A percentile compares a stretch with the other conserved stretches of the same genome.
phyloP scores from a whole-genome alignment of 2,329 filamentous ascomycete species.

The Aspergillus fischeri region DNA sequence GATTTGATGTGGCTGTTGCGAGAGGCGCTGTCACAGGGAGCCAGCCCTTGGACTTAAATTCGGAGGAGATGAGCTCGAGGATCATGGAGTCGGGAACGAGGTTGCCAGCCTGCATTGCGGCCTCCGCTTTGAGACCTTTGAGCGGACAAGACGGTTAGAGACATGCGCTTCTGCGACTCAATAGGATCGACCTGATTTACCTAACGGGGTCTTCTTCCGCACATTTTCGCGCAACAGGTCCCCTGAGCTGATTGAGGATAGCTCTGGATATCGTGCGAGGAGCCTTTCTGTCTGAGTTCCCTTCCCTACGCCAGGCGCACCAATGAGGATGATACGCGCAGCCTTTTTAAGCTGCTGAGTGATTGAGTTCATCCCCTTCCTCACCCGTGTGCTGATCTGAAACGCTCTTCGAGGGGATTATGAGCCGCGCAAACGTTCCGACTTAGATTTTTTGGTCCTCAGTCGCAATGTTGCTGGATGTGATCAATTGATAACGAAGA shows the following conservation, averaged over 20 bases:
- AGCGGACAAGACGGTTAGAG: constrained; percentile 9
- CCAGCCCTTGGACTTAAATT: constrained; percentile 83
- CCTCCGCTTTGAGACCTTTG: constrained; percentile 83
- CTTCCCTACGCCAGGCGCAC: constrained; percentile 94
- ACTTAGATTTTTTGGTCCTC: background rate
- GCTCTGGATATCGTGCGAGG: constrained; percentile 78
- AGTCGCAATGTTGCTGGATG: background rate
- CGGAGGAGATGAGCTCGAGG: constrained; percentile 84
- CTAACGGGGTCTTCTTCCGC: constrained; percentile 77
- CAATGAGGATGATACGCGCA: constrained; percentile 89
- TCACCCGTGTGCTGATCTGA: background rate
- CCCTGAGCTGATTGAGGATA: constrained; percentile 89
- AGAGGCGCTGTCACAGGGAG: constrained; percentile 44
- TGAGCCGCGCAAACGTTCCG: background rate
- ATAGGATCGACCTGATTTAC: constrained; percentile 46
- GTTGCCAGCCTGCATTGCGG: constrained; percentile 78
- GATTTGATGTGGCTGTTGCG: constrained; percentile 23
- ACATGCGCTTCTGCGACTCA: background rate
- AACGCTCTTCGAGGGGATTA: background rate
- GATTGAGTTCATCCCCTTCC: constrained; percentile 27
- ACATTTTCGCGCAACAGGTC: constrained; percentile 92
- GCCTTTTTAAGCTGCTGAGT: constrained; percentile 64
- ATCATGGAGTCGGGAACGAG: constrained; percentile 93
- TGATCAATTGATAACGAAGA: background rate
- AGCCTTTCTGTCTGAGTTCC: constrained; percentile 92